Base-by-base conservation (phyloP, 2,329 filamentous ascomycete genomes). In the Aspergillus versicolor region DNA sequence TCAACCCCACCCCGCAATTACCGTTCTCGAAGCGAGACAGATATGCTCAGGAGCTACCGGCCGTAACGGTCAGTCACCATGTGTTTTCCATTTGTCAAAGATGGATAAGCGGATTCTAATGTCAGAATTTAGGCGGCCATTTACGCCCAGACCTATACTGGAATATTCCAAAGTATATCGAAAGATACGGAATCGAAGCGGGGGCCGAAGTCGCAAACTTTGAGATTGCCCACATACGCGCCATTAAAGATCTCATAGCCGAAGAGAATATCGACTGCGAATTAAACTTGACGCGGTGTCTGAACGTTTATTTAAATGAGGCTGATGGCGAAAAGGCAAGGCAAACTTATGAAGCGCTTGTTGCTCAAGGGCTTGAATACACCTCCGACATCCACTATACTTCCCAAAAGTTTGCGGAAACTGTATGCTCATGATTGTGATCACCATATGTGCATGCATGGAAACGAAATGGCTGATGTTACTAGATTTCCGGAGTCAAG, bases 211-310 rank as follows among this genome's bases (percentile, higher is more conserved):
- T 79, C 17, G 73, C 74, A 1, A 66, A 72, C 17, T 79, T 79
- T 57, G 78, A 80, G 57, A 64, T 73, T 9, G 61, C 68, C 8
- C 74, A 80, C 61, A 61, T 80, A n/a, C 61, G 68, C 8, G 76
- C 75, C 0, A 55, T 80, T 42, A 78, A 78, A 56, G 66, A 75
- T 15, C 57, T 77, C 3, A 65, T 79, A 15, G 67, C 70, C 40
- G 67, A 72, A 50, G 78, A 80, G 61, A 64, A 70, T 3, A 78
- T 80, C 41, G 77, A 79, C 38, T 79, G 77, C 58, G 77, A 80
- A 56, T 73, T 79, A 24, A 71, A 68, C 4, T 58, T 80, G 13
- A 74, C 77, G 1, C 65, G 77, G 22, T 71, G 70, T n/a, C 67
- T 77, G 50, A 77, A 78, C 59, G 75, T 77, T 5, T 76, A 72